These are phyloP conservation scores for barrel medic (Medicago truncatula) DNA, from an alignment of 306 rosid species.

Conservation along the genomic window DNA sequence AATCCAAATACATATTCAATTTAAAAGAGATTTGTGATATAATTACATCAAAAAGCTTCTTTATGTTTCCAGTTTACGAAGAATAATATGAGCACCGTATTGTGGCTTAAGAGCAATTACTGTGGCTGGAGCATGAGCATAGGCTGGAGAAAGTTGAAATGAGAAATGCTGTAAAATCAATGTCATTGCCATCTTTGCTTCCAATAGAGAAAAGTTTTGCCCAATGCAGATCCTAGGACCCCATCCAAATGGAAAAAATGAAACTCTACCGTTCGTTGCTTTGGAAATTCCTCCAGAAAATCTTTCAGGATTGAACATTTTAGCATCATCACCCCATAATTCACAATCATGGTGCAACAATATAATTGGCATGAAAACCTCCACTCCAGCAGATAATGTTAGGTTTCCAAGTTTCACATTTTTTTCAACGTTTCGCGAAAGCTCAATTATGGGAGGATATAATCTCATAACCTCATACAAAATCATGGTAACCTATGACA, in stretches of 20 bases:
- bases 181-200: neutral
- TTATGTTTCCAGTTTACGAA: slow-evolving; percentile 5
- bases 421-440: neutral
- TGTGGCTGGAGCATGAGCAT: slow-evolving; percentile 5
- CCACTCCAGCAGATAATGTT: neutral
- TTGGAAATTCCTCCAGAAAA: neutral
- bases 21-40: too few species aligned
- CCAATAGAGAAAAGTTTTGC: neutral
- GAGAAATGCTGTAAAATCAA: neutral
- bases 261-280: neutral
- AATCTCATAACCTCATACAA: slow-evolving; percentile 67
- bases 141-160: neutral
- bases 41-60: neutral
- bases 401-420: slow-evolving; percentile 38
- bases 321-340: neutral
- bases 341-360: neutral
- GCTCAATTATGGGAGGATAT: slow-evolving; percentile 39
- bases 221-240: slow-evolving; percentile 3
- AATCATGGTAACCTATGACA: slow-evolving; percentile 52
- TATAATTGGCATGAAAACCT: neutral
- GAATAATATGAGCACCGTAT: too few species aligned
- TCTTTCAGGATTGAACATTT: neutral
- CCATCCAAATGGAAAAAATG: slow-evolving; percentile 8
- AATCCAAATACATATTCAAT: too few species aligned
- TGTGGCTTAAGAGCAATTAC: neutral